phyloP scores from a whole-genome alignment of 148 eudicot species.

The Gaultheria prostrata region DNA sequence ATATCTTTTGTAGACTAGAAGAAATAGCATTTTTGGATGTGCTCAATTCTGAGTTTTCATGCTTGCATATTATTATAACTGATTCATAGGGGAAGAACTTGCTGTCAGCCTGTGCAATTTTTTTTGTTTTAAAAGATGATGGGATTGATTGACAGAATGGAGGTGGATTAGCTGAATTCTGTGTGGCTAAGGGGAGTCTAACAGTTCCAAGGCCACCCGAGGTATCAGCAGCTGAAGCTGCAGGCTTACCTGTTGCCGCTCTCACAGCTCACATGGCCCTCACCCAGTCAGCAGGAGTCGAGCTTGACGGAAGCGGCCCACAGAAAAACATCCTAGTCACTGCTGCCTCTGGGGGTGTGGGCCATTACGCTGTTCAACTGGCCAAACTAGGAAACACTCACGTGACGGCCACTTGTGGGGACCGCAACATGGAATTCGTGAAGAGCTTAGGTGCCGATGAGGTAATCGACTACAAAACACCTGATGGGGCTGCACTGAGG shows the following conservation, averaged over 20 bases:
- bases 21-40: background rate
- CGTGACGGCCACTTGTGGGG: constrained; percentile 58
- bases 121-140: background rate
- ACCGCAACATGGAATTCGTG: constrained; percentile 50
- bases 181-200: constrained; percentile 28
- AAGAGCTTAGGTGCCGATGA: constrained; percentile 58
- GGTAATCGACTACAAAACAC: constrained; percentile 52
- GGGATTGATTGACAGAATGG: constrained; percentile 26
- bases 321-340: constrained; percentile 44
- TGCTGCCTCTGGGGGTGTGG: constrained; percentile 59
- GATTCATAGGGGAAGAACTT: background rate
- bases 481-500: constrained; percentile 45
- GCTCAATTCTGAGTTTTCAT: background rate
- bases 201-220: constrained; percentile 44
- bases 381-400: constrained; percentile 51
- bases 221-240: constrained; percentile 50
- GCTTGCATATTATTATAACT: too few species aligned
- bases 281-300: constrained; percentile 36
- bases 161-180: constrained; percentile 47
- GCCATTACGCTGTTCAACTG: constrained; percentile 55
- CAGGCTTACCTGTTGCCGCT: constrained; percentile 38
- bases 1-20: background rate
- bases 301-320: constrained; percentile 37
- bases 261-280: constrained; percentile 50
- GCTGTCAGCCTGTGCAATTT: background rate